Conservation (phyloP, 2,329 filamentous ascomycete genomes). For the Ophiocordyceps sinensis region DNA sequence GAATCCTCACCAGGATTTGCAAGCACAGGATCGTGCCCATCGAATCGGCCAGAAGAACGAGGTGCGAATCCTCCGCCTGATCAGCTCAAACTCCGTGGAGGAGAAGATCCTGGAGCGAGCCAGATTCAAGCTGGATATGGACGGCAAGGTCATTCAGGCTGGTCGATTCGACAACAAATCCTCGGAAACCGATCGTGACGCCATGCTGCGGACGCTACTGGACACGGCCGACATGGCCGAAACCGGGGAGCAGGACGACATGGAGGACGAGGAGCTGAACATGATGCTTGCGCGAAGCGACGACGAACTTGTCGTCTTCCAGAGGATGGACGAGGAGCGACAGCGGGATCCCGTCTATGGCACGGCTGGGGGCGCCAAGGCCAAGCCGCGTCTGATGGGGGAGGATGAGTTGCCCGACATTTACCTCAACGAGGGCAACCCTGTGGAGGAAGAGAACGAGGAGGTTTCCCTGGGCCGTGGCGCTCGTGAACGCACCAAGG, state of each 20-base stretch:
- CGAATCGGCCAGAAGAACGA: constrained; percentile 99
- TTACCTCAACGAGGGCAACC: constrained; percentile 76
- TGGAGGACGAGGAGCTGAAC: constrained; percentile 97
- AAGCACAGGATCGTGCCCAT: constrained; percentile 98
- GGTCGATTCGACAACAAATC: constrained; percentile 99
- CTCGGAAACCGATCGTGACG: constrained; percentile 94
- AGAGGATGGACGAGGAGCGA: constrained; percentile 68
- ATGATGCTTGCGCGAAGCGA: constrained; percentile 84
- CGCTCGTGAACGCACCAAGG: constrained; percentile 84
- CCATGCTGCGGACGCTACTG: constrained; percentile 84
- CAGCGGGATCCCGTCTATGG: constrained; percentile 56
- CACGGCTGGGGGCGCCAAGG: constrained; percentile 43
- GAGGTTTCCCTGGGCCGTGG: constrained; percentile 70
- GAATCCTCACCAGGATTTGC: constrained; percentile 98
- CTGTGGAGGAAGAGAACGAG: constrained; percentile 63
- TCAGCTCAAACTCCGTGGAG: constrained; percentile 93
- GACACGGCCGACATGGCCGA: constrained; percentile 66
- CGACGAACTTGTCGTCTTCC: constrained; percentile 63
- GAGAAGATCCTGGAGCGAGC: constrained; percentile 97
- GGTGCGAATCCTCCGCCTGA: constrained; percentile 87
- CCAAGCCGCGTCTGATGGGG: constrained; percentile 63
- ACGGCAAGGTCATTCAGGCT: constrained; percentile 97
- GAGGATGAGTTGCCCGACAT: constrained; percentile 89
- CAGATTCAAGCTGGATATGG: constrained; percentile 97
- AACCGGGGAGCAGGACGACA: constrained; percentile 72